These are phyloP conservation scores for Cubamyces sp. DNA, from an alignment of 768 basidiomycete genomes.

Conservation along the genomic window DNA sequence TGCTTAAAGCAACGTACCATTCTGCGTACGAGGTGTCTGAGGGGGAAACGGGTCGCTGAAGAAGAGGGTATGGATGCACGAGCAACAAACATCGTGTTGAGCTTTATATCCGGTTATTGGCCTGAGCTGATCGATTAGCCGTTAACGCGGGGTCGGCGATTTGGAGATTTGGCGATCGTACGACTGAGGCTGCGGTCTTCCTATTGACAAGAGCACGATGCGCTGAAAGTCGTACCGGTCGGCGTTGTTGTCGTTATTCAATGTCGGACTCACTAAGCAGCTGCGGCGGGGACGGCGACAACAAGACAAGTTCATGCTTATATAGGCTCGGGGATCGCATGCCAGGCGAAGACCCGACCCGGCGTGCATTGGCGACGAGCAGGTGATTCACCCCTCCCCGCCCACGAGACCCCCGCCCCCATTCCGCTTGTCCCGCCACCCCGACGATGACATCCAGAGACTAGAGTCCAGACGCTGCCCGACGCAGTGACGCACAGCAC, in stretches of 20 bases:
- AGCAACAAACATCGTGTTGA: slow-evolving; percentile 26
- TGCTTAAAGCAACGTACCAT: slow-evolving; percentile 32
- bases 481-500: background rate
- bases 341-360: slow-evolving; percentile 4
- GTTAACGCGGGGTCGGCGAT: slow-evolving; percentile 23
- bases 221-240: slow-evolving; percentile 18
- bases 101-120: slow-evolving; percentile 28
- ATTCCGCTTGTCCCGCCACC: background rate
- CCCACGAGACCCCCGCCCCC: slow-evolving; percentile 16
- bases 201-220: background rate
- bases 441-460: background rate
- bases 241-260: slow-evolving; percentile 5
- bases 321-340: slow-evolving; percentile 21
- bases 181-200: slow-evolving; percentile 19
- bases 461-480: background rate
- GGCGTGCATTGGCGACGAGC: slow-evolving; percentile 6
- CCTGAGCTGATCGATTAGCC: slow-evolving; percentile 26
- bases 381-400: slow-evolving; percentile 13
- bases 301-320: slow-evolving; percentile 10
- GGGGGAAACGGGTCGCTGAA: slow-evolving; percentile 40
- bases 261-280: background rate
- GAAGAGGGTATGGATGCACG: slow-evolving; percentile 38
- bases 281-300: background rate
- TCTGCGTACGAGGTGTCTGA: slow-evolving; percentile 31
- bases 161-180: slow-evolving; percentile 27